These are phyloP conservation scores for Trichomonascaceae sp. DNA, from an alignment of 1,139 yeast species.

Conservation along the genomic window DNA sequence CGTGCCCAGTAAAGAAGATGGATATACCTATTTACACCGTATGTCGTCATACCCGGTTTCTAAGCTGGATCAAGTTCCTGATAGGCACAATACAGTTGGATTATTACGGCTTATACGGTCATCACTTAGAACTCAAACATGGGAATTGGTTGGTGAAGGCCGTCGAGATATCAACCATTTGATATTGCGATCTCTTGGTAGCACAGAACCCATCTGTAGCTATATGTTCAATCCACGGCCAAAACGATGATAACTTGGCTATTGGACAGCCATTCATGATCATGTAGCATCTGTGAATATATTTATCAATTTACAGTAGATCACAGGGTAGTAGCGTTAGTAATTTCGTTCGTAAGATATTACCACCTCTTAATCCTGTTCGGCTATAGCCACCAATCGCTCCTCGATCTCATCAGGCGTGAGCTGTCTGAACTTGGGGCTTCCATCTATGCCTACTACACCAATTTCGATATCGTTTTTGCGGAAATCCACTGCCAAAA, in stretches of 20 bases:
- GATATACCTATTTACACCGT: slow-evolving; percentile 23
- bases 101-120: slow-evolving; percentile 27
- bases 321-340: no score
- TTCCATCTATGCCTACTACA: slow-evolving; percentile 56
- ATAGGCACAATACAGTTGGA: slow-evolving; percentile 29
- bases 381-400: slow-evolving; percentile 88
- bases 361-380: slow-evolving; percentile 88
- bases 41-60: slow-evolving; percentile 20
- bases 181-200: slow-evolving; percentile 31
- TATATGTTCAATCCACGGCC: slow-evolving; percentile 21
- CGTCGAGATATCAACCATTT: slow-evolving; percentile 28
- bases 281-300: background rate
- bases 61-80: slow-evolving; percentile 18
- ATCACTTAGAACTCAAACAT: slow-evolving; percentile 24
- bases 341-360: no score
- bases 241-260: background rate
- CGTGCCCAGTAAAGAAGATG: slow-evolving; percentile 20
- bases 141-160: slow-evolving; percentile 31
- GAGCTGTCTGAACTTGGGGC: slow-evolving; percentile 52
- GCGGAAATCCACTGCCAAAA: slow-evolving; percentile 87
- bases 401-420: slow-evolving; percentile 88
- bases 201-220: slow-evolving; percentile 22
- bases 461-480: slow-evolving; percentile 92
- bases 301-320: background rate
- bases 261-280: background rate